Conservation (phyloP, 805 yeast species). For the baker's yeast (Saccharomyces cerevisiae) region DNA sequence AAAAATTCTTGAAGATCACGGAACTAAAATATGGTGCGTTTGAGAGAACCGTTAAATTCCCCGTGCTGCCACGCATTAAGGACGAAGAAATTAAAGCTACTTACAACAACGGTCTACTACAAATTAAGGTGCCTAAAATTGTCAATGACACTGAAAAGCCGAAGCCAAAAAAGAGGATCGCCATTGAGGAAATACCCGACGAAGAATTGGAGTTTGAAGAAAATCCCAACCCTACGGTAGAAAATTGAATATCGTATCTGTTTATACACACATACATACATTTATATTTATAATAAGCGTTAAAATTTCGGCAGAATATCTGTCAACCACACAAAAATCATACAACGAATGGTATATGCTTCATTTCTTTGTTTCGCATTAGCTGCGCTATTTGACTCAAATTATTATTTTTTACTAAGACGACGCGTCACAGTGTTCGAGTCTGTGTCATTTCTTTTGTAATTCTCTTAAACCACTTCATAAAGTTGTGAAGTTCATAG, state of each 20-base stretch:
- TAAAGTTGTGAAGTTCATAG: no score
- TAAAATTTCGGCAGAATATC: neutral
- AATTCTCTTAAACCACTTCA: no score
- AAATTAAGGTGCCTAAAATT: conserved; percentile 43
- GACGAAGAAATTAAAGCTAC: conserved; percentile 49
- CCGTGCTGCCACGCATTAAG: conserved; percentile 42
- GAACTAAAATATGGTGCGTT: conserved; percentile 52
- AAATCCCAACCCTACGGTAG: conserved; percentile 43
- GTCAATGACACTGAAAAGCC: conserved; percentile 26
- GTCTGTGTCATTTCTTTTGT: neutral
- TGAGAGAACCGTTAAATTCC: conserved; percentile 50
- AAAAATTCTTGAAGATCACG: conserved; percentile 36
- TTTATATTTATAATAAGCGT: neutral
- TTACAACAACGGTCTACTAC: conserved; percentile 46
- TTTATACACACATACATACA: neutral
- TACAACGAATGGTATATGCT: no score
- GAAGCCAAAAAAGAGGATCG: conserved; percentile 38
- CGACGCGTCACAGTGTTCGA: neutral
- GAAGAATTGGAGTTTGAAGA: conserved; percentile 38
- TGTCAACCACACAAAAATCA: no score
- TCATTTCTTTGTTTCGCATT: neutral
- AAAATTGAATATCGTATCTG: conserved; percentile 37
- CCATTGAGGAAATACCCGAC: conserved; percentile 42
- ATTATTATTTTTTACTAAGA: no score
- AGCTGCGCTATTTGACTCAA: neutral